phyloP scores from a whole-genome alignment of 169 alveolate species.

The Babesia bovis region DNA sequence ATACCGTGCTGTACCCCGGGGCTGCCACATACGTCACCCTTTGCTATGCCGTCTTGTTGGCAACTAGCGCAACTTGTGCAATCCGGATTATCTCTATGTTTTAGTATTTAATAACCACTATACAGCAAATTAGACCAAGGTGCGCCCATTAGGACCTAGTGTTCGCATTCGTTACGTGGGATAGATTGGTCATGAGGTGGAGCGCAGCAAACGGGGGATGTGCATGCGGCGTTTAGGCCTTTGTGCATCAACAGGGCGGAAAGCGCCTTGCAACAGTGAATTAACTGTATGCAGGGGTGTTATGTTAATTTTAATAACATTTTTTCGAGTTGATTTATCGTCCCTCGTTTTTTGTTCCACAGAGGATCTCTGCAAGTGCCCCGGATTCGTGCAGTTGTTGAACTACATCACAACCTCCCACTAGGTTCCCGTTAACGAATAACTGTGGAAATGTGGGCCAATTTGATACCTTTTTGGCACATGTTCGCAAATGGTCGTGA shows the following conservation, averaged over 20 bases:
- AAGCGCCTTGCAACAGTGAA: not conserved
- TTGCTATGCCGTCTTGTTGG: slow-evolving; percentile 15
- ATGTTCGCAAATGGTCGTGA: slow-evolving; percentile 57
- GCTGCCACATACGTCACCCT: slow-evolving; percentile 37
- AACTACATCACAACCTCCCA: slow-evolving; percentile 90
- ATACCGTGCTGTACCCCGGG: slow-evolving; percentile 22
- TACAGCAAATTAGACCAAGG: not conserved
- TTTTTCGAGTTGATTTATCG: not conserved
- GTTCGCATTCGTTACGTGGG: slow-evolving; percentile 20
- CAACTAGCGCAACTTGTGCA: not conserved
- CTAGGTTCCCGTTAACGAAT: slow-evolving; percentile 40
- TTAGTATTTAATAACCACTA: not conserved
- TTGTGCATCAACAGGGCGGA: slow-evolving; percentile 14
- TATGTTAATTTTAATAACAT: not conserved
- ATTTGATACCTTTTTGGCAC: slow-evolving; percentile 57
- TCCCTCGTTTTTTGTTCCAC: not conserved
- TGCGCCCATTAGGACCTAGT: not conserved
- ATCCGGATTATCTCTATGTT: not conserved
- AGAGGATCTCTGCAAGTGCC: slow-evolving; percentile 77
- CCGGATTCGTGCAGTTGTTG: slow-evolving; percentile 86
- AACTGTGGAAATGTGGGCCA: slow-evolving; percentile 78
- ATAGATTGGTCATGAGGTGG: not conserved
- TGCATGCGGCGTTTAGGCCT: slow-evolving; percentile 13
- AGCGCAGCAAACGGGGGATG: slow-evolving; percentile 4
- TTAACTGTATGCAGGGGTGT: too few relatives aligned